Evolutionary conservation across 805 yeast species (phyloP), one percentile per base, ranked within the genome.

Genomic region (Blastobotrys muscicola): DNA sequence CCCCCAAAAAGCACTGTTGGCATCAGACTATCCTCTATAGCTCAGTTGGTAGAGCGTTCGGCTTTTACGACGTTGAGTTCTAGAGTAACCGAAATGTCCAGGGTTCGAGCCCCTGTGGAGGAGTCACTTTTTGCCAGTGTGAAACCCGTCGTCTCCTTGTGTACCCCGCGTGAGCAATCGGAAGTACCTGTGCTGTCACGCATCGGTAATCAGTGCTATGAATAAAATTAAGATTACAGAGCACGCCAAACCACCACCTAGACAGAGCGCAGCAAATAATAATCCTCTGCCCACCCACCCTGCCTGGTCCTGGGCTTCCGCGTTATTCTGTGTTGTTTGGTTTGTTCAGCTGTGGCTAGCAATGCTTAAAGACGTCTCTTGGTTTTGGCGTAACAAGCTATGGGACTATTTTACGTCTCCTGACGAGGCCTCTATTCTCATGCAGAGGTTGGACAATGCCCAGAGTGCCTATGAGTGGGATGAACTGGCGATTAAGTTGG

Each of bases 381-480:
- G 29, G 38, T 35, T 33, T 16, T 29, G 46, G 36, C 16, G 31
- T 15, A 20, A 48, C 45, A 41, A 41, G 37, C 43, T 47, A 13
- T 40, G 42, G 26, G 41, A 42, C 4, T 45, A 46, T 29, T 41
- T 50, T 12, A 42, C 46, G 3, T 16, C 40, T 31, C 48, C 52
- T 36, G 59, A 55, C 45, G 51, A 50, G 44, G 53, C 47, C 23
- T 41, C 49, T n/a, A 50, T 54, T 10, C 48, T 54, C 11, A 44
- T 45, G 30, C 15, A 33, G 6, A 47, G 51, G 29, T 56, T 63
- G 30, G 46, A 45, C 9, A 64, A 63, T 14, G 80, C 82, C 13
- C 66, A 69, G 36, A 70, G 73, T 13, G 84, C 77, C 58, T 75
- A 71, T 33, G 90, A 84, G 45, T 90, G 94, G 90, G 79, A 61